Percentiles rank a stretch among this genome's conserved stretches.
These are phyloP conservation scores for Phialophora tarda DNA, from an alignment of 2,329 filamentous ascomycete genomes.

Conservation along the genomic window DNA sequence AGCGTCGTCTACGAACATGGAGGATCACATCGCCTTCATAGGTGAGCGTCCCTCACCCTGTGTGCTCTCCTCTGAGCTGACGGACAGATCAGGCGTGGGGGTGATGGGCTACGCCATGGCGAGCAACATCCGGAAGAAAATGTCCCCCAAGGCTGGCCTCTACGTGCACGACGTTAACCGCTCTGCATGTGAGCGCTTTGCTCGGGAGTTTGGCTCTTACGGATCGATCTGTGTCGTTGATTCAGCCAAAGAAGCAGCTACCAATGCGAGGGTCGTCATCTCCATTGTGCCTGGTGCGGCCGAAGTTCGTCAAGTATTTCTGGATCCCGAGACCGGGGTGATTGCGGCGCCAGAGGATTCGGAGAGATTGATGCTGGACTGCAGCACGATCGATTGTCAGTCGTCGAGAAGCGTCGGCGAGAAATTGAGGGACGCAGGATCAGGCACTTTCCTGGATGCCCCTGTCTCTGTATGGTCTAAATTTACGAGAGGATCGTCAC, in stretches of 20 bases:
- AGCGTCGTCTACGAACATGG: neutral
- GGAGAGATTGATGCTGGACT: conserved; percentile 13
- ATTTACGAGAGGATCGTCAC: neutral
- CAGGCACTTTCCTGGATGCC: conserved; percentile 10
- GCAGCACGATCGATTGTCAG: conserved; percentile 16
- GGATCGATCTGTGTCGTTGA: conserved; percentile 8
- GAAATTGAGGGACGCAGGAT: conserved; percentile 2
- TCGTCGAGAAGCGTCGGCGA: conserved; percentile 12
- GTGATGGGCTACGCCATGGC: conserved; percentile 18
- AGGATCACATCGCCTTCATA: conserved; percentile 9
- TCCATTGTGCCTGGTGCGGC: conserved; percentile 17
- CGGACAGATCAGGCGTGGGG: neutral
- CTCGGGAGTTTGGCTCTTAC: conserved; percentile 1
- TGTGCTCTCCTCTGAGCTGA: conserved; percentile 23
- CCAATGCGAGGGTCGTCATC: conserved; percentile 5
- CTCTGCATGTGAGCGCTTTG: neutral
- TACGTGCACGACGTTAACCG: conserved; percentile 2
- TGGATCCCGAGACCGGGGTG: conserved; percentile 10
- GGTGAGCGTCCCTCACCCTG: neutral
- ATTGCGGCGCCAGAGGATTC: conserved; percentile 13
- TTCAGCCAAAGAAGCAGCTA: conserved; percentile 17
- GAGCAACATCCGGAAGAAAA: conserved; percentile 7
- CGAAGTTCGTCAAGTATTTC: conserved; percentile 15
- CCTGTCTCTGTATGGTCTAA: conserved; percentile 13
- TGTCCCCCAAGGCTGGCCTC: neutral